These are phyloP conservation scores for Cupressus sempervirens DNA, from an alignment of 75 land plant species.

Conservation along the genomic window DNA sequence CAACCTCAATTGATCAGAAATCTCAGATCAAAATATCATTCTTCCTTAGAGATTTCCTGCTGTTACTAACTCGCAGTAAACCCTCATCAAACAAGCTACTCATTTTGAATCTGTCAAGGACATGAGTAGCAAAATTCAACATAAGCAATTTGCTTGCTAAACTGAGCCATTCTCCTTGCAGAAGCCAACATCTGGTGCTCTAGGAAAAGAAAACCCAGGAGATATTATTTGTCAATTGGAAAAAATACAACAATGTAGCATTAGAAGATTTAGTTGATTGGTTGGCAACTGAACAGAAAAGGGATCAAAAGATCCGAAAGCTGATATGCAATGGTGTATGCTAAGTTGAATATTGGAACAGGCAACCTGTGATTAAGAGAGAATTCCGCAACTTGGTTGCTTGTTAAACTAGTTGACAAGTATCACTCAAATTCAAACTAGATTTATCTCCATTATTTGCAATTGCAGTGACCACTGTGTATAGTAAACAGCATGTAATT, in stretches of 20 bases:
- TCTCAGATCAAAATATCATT: background rate
- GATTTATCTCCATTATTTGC: slow-evolving; percentile 5
- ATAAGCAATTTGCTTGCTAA: background rate
- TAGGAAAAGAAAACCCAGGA: background rate
- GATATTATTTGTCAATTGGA: background rate
- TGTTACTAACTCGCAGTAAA: slow-evolving; percentile 1
- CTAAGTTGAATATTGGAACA: background rate
- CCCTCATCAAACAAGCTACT: background rate
- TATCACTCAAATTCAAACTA: background rate
- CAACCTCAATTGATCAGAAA: background rate
- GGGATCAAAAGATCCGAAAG: background rate
- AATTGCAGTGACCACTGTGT: background rate
- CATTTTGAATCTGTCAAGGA: slow-evolving; percentile 3
- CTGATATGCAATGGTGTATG: background rate
- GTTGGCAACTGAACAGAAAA: background rate
- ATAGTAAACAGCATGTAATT: background rate
- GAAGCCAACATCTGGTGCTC: background rate
- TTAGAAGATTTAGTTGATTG: background rate
- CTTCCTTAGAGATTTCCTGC: background rate
- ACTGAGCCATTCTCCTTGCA: background rate
- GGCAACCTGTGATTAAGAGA: slow-evolving; percentile 2
- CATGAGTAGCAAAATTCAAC: background rate
- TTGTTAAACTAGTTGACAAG: slow-evolving; percentile 1
- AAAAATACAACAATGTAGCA: background rate
- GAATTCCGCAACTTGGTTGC: background rate